phyloP scores from a whole-genome alignment of 176 grass and related monocot genomes.

The Ensete ventricosum region DNA sequence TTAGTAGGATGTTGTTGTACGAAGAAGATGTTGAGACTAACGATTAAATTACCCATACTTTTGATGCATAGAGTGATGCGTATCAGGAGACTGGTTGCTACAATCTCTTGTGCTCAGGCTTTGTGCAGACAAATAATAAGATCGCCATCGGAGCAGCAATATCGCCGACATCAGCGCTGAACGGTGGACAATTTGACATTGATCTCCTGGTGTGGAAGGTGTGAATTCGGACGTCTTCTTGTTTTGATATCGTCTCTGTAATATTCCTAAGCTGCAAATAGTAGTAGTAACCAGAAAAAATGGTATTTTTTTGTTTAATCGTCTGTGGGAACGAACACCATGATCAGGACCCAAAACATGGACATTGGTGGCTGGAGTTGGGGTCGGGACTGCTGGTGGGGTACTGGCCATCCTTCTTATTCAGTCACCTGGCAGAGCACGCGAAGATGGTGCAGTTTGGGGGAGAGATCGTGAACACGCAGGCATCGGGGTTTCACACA shows the following conservation, averaged over 20 bases:
- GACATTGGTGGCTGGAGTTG: slow-evolving; percentile 19
- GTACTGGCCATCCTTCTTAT: slow-evolving; percentile 11
- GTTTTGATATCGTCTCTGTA: too few species aligned
- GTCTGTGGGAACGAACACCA: too few species aligned
- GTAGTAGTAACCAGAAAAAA: too few species aligned
- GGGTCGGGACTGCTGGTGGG: slow-evolving; percentile 11
- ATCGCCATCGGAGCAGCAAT: slow-evolving; percentile 14
- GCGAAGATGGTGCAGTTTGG: slow-evolving; percentile 18
- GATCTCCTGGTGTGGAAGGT: slow-evolving; percentile 12
- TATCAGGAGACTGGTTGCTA: slow-evolving; percentile 11
- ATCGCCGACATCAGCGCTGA: background rate
- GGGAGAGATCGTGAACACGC: slow-evolving; percentile 6
- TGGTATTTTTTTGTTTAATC: too few species aligned
- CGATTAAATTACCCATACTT: too few species aligned
- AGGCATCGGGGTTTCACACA: background rate
- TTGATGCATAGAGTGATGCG: background rate
- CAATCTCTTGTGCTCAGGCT: slow-evolving; percentile 15
- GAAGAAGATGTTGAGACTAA: too few species aligned
- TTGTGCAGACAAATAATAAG: slow-evolving; percentile 1
- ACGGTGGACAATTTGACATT: slow-evolving; percentile 4
- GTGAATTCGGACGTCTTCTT: background rate
- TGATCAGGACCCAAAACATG: slow-evolving; percentile 11
- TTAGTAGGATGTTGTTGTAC: too few species aligned
- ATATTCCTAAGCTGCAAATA: too few species aligned
- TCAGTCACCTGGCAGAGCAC: background rate